Conservation (phyloP, 2,329 filamentous ascomycete genomes). For the Talaromyces islandicus region DNA sequence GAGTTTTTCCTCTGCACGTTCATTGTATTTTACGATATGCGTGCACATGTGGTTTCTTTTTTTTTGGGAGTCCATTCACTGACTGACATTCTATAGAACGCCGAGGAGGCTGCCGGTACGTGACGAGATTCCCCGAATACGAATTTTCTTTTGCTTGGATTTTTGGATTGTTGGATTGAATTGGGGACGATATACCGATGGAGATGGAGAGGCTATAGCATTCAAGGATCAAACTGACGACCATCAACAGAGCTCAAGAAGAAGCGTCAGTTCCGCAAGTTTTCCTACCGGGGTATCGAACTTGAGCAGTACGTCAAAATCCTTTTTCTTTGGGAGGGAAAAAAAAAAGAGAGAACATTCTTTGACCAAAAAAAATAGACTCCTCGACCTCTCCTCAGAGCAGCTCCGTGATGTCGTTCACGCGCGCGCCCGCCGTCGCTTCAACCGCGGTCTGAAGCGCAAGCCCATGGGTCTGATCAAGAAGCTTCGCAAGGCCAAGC, state of each 20-base stretch:
- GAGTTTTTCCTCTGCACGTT: slow-evolving; percentile 41
- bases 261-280: slow-evolving; percentile 99
- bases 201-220: slow-evolving; percentile 11
- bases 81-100: slow-evolving; percentile 59
- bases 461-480: slow-evolving; percentile 99
- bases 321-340: not conserved
- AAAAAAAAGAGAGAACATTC: slow-evolving; percentile 17
- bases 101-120: slow-evolving; percentile 86
- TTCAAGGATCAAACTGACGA: slow-evolving; percentile 24
- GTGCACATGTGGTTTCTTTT: not conserved
- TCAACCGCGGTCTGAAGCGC: slow-evolving; percentile 99
- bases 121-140: slow-evolving; percentile 12
- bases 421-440: slow-evolving; percentile 94
- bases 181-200: slow-evolving; percentile 13
- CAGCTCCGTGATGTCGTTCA: slow-evolving; percentile 99
- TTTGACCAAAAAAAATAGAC: slow-evolving; percentile 54
- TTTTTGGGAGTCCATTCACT: slow-evolving; percentile 24
- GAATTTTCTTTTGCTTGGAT: not conserved
- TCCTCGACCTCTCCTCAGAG: slow-evolving; percentile 97
- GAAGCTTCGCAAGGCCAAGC: slow-evolving; percentile 99
- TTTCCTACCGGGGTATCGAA: slow-evolving; percentile 98
- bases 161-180: not conserved
- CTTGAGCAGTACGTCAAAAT: slow-evolving; percentile 85
- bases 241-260: slow-evolving; percentile 81
- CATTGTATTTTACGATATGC: not conserved